Evolutionary conservation across 768 basidiomycete genomes (phyloP).

Genomic region (Leccinum longicurvipes): DNA sequence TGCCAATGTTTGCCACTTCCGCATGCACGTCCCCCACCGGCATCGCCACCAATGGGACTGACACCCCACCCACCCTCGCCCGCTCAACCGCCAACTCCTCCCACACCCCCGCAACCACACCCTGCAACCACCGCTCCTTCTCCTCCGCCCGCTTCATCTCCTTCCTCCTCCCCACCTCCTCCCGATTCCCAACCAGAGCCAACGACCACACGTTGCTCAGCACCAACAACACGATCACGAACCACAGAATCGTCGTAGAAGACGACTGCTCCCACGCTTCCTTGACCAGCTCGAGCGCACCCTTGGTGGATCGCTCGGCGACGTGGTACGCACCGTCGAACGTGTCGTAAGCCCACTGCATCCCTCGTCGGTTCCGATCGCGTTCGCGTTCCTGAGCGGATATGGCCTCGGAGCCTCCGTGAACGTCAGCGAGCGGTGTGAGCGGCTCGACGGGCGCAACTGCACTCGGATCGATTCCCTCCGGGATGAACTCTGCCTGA

Average conservation of each 20-base stretch:
- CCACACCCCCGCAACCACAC: constrained; percentile 67
- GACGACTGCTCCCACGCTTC: constrained; percentile 81
- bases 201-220: constrained; percentile 76
- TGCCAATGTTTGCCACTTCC: constrained; percentile 47
- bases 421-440: constrained; percentile 18
- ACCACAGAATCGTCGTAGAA: constrained; percentile 66
- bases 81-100: constrained; percentile 60
- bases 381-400: constrained; percentile 44
- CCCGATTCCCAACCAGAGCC: constrained; percentile 45
- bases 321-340: constrained; percentile 74
- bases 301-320: constrained; percentile 63
- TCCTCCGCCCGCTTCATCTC: constrained; percentile 57
- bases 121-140: constrained; percentile 72
- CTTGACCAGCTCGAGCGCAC: constrained; percentile 70
- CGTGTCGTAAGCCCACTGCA: constrained; percentile 90
- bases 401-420: constrained; percentile 7
- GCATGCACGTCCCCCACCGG: constrained; percentile 37
- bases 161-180: constrained; percentile 44
- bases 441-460: constrained; percentile 47
- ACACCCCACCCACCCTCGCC: constrained; percentile 14
- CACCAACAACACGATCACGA: constrained; percentile 69
- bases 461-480: constrained; percentile 62
- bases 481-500: constrained; percentile 84
- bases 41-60: constrained; percentile 16
- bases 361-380: constrained; percentile 64